phyloP scores from a whole-genome alignment of 2,329 filamentous ascomycete species.

The Geosmithia putterillii region DNA sequence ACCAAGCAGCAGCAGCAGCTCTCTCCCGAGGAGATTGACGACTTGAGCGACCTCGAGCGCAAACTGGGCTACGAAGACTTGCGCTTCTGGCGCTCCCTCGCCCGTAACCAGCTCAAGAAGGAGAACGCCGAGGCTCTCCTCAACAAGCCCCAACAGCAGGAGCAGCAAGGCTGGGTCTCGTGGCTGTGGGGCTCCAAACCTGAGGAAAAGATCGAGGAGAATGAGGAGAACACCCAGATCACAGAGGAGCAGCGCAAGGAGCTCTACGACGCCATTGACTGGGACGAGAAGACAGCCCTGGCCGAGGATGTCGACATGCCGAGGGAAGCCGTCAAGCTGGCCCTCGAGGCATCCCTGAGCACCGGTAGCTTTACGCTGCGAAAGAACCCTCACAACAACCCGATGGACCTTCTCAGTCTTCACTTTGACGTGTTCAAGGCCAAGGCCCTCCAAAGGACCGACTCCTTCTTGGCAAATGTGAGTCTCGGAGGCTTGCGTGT shows the following conservation, averaged over 20 bases:
- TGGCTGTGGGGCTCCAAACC: slow-evolving; percentile 86
- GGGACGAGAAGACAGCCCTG: slow-evolving; percentile 89
- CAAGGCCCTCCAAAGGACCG: slow-evolving; percentile 77
- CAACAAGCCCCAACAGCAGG: slow-evolving; percentile 36
- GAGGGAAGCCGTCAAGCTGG: slow-evolving; percentile 82
- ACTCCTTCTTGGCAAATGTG: slow-evolving; percentile 79
- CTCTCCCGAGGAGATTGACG: slow-evolving; percentile 55
- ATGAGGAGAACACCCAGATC: slow-evolving; percentile 69
- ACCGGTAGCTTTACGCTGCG: slow-evolving; percentile 94
- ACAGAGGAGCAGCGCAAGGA: slow-evolving; percentile 94
- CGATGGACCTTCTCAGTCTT: slow-evolving; percentile 72
- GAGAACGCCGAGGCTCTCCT: slow-evolving; percentile 88
- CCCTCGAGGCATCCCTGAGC: slow-evolving; percentile 83
- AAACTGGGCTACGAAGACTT: slow-evolving; percentile 92
- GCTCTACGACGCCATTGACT: slow-evolving; percentile 94
- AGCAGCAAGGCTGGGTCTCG: slow-evolving; percentile 76
- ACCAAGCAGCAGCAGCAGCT: slow-evolving; percentile 66
- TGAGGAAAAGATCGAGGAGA: slow-evolving; percentile 43
- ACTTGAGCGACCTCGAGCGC: slow-evolving; percentile 66
- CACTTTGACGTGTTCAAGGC: slow-evolving; percentile 93
- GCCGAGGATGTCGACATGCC: slow-evolving; percentile 82
- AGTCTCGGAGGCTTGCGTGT: slow-evolving; percentile 87
- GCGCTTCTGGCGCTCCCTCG: slow-evolving; percentile 91
- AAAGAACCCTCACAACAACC: slow-evolving; percentile 48
- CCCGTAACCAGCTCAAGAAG: slow-evolving; percentile 87